These are phyloP conservation scores for Rhizopus arrhizus DNA, from an alignment of 371 early-diverging fungal species.

Conservation along the genomic window DNA sequence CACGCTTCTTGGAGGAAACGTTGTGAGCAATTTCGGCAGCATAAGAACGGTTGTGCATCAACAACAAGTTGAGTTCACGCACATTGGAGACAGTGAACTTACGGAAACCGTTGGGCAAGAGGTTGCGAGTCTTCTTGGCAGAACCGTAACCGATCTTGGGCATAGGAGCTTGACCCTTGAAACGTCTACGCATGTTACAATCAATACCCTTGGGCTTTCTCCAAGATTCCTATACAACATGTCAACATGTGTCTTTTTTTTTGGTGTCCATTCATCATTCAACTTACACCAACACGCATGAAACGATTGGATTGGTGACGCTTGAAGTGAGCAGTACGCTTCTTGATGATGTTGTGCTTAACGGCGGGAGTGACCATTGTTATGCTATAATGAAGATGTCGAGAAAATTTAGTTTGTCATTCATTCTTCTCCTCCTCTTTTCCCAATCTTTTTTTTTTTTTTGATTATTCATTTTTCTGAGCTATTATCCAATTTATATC, in stretches of 20 bases:
- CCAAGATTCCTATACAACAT: conserved; percentile 86
- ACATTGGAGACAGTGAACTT: conserved; percentile 96
- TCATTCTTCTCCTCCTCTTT: not conserved
- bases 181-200: conserved; percentile 94
- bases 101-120: conserved; percentile 98
- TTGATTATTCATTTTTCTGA: not conserved
- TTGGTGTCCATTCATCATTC: not conserved
- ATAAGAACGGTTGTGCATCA: conserved; percentile 99
- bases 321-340: conserved; percentile 97
- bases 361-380: conserved; percentile 91
- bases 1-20: conserved; percentile 97
- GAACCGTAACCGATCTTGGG: conserved; percentile 99
- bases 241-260: not conserved
- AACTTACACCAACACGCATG: conserved; percentile 87
- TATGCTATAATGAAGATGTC: conserved; percentile 14
- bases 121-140: conserved; percentile 94
- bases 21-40: conserved; percentile 99
- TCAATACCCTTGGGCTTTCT: conserved; percentile 99
- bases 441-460: conserved; percentile 1
- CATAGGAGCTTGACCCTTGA: conserved; percentile 98
- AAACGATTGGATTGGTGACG: conserved; percentile 99
- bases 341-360: conserved; percentile 95
- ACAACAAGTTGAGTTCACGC: conserved; percentile 94
- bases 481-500: not conserved
- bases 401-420: not conserved